Conservation (phyloP, 257 asterid species). For the Jacaranda mimosifolia region DNA sequence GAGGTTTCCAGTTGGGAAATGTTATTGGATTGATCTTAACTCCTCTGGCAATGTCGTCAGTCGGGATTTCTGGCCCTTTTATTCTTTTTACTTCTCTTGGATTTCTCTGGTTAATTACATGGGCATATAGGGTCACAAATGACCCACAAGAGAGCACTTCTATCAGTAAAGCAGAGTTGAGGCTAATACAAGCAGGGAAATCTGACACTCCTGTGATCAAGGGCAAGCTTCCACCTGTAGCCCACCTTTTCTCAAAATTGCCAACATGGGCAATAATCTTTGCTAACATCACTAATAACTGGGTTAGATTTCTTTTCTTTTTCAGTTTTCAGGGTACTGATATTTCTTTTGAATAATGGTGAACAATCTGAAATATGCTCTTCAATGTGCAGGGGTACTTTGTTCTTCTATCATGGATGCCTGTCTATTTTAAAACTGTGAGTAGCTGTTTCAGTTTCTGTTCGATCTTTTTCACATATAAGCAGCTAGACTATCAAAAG, state of each 20-base stretch:
- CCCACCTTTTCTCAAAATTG: constrained; percentile 73
- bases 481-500: not conserved
- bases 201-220: constrained; percentile 53
- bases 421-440: constrained; percentile 93
- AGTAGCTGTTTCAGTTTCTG: constrained; percentile 40
- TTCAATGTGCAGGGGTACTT: constrained; percentile 85
- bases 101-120: constrained; percentile 76
- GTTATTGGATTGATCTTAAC: constrained; percentile 89
- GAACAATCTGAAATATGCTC: constrained; percentile 1
- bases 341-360: constrained; percentile 6
- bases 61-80: constrained; percentile 87
- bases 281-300: constrained; percentile 86
- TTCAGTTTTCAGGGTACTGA: not conserved
- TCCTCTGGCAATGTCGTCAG: constrained; percentile 72
- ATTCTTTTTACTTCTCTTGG: constrained; percentile 85
- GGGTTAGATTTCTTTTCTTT: constrained; percentile 56
- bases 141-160: constrained; percentile 75
- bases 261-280: constrained; percentile 94
- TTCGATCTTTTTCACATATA: not conserved
- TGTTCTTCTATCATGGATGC: constrained; percentile 99
- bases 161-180: constrained; percentile 69
- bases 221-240: constrained; percentile 68
- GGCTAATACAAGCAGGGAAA: constrained; percentile 88
- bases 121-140: constrained; percentile 64
- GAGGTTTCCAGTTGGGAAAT: constrained; percentile 93